A percentile compares a stretch with the other conserved stretches of the same genome.
These are phyloP conservation scores for Krasilnikovozyma curviuscula DNA, from an alignment of 768 basidiomycete species.

Conservation along the genomic window DNA sequence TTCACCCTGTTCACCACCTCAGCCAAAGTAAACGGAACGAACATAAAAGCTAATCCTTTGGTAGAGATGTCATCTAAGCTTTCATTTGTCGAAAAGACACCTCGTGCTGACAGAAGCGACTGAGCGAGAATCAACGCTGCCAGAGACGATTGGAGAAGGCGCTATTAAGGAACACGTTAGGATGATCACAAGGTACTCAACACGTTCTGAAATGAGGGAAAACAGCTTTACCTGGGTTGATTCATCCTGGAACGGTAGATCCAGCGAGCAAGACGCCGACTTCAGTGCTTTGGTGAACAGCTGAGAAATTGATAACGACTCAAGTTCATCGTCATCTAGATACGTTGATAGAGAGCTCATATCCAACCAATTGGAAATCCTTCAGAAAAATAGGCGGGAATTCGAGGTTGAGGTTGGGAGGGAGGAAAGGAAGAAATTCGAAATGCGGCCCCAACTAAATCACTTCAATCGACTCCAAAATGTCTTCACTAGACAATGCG, in stretches of 20 bases:
- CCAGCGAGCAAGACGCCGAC: background rate
- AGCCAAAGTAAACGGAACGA: slow-evolving; percentile 21
- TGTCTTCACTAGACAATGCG: slow-evolving; percentile 40
- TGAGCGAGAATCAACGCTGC: slow-evolving; percentile 2
- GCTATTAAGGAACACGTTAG: background rate
- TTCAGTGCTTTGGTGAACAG: slow-evolving; percentile 3
- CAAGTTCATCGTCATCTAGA: background rate
- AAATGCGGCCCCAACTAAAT: no score
- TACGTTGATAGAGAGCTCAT: no score
- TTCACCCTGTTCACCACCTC: slow-evolving; percentile 20
- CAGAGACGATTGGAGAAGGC: background rate
- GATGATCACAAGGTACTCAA: background rate
- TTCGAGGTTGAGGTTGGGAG: background rate
- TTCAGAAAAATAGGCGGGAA: background rate
- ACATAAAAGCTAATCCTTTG: slow-evolving; percentile 24
- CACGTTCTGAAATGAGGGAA: background rate
- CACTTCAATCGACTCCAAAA: no score
- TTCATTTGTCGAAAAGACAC: slow-evolving; percentile 27
- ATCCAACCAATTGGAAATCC: no score
- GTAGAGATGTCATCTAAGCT: slow-evolving; percentile 23
- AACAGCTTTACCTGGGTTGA: slow-evolving; percentile 3
- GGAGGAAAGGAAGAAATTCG: background rate
- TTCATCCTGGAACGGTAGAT: background rate
- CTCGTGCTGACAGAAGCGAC: slow-evolving; percentile 11
- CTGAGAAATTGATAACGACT: slow-evolving; percentile 6